Conservation (phyloP, 1,284 basidiomycete species). For the Exobasidium rhododendri region DNA sequence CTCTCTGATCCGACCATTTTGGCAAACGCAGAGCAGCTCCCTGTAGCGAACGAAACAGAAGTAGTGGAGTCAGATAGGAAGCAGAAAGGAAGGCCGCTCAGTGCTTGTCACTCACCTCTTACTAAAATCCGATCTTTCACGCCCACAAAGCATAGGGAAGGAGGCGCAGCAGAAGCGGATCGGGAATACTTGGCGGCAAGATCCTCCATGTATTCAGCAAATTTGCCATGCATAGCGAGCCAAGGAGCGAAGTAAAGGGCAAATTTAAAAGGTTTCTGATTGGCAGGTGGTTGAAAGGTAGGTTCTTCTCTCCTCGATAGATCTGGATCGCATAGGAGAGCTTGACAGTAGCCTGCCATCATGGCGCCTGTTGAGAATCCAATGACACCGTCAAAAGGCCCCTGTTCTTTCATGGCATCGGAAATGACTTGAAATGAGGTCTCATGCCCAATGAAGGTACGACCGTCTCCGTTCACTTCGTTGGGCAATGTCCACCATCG, state of each 20-base stretch:
- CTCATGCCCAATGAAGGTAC: neutral
- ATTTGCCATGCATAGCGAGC: neutral
- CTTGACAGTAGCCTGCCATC: neutral
- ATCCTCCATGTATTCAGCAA: neutral
- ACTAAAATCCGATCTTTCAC: neutral
- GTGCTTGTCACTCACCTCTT: neutral
- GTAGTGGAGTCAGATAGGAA: neutral
- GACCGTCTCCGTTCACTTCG: neutral
- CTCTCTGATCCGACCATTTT: neutral
- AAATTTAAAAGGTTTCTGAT: neutral
- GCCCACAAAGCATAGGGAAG: neutral
- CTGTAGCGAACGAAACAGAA: neutral
- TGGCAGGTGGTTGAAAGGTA: neutral
- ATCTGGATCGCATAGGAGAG: neutral
- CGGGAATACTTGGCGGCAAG: no score
- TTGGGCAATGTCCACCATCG: neutral
- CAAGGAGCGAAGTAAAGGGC: neutral
- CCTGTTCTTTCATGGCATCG: neutral
- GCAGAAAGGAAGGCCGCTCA: neutral
- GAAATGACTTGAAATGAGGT: neutral
- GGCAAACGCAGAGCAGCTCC: neutral
- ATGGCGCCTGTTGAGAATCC: neutral
- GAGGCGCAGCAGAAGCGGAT: no score
- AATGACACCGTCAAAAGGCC: neutral
- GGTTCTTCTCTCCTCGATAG: neutral